Base-by-base conservation (phyloP, 805 yeast species). In the Teunomyces barrocoloradensis region DNA sequence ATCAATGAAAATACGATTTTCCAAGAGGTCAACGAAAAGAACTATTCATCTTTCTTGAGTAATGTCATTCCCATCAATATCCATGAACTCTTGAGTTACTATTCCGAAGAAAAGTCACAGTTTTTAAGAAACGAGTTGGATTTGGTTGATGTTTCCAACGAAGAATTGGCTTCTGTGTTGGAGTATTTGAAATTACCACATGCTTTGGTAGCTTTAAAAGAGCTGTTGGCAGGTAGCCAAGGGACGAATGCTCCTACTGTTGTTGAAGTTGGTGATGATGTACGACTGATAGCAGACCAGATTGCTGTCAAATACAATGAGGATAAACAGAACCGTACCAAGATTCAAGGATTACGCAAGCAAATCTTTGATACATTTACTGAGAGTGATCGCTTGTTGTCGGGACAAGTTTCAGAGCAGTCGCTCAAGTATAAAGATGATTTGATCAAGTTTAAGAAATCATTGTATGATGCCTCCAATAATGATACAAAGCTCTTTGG, bases 21-120 rank as follows among this genome's bases (percentile, higher is more conserved):
- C 64, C 68, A 58, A 43, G 66, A 63, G 47, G 58, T 74, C 44
- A 64, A 71, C 66, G 76, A 69, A 47, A 47, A 64, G 51, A 59
- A 67, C 59, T 58, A 66, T 61, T 49, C 65, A 53, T 85, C 83
- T 51, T 73, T 92, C 40, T 89, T 89, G 64, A 85, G 78, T 42
- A 85, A 84, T 52, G 87, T 92, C 17, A 81, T 94, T 5, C 98
- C 98, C 2, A 73, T 90, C 59, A 80, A 83, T 29, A 89, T 92
- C 15, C 96, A 90, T 60, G 96, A 92, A 65, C 82, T 87, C 56
- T 80, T 89, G 45, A 88, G 96, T 52, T 73, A 84, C 52, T 94
- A 94, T 63, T 86, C 96, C 0, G 99, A 92, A 61, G 90, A 88
- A 61, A 87, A 89, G 64, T 92, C 96, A 0, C 82, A 79, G 52